Percentiles rank a stretch among this genome's conserved stretches.
Conservation (phyloP, 2,329 filamentous ascomycete genomes). For the Whalleya microplaca region DNA sequence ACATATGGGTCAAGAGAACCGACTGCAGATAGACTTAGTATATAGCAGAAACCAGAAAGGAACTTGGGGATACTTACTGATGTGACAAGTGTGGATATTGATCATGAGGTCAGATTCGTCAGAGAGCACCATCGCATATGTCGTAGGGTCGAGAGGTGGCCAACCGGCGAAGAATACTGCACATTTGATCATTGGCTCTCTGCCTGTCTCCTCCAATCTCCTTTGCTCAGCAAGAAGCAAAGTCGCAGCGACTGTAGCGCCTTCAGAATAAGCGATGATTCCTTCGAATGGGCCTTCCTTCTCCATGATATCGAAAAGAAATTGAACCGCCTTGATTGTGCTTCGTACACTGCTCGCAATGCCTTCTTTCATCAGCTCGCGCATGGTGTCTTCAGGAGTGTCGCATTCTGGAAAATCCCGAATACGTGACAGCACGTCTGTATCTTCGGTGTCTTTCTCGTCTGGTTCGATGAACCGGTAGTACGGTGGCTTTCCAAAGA, state of each 20-base stretch:
- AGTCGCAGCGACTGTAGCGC: constrained; percentile 37
- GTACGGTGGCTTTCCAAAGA: constrained; percentile 59
- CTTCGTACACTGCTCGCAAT: constrained; percentile 43
- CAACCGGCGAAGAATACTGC: constrained; percentile 58
- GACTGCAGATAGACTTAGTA: constrained; percentile 39
- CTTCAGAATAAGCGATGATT: constrained; percentile 39
- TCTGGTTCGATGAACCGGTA: constrained; percentile 59
- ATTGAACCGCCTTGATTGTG: constrained; percentile 47
- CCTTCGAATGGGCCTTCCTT: constrained; percentile 39
- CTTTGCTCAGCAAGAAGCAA: constrained; percentile 36
- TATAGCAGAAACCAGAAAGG: background rate
- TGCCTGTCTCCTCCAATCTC: constrained; percentile 30
- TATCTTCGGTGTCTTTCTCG: constrained; percentile 46
- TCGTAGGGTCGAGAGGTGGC: constrained; percentile 52
- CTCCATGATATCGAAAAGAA: constrained; percentile 40
- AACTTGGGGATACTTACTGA: constrained; percentile 42
- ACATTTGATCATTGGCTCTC: constrained; percentile 47
- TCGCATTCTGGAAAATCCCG: constrained; percentile 57
- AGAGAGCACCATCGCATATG: constrained; percentile 49
- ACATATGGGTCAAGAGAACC: constrained; percentile 63
- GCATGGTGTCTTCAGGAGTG: constrained; percentile 59
- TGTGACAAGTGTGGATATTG: constrained; percentile 56
- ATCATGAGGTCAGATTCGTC: constrained; percentile 54
- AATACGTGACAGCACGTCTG: constrained; percentile 54
- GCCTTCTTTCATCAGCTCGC: constrained; percentile 49